Conservation (phyloP, 2,329 filamentous ascomycete species). For the Emmonsia crescens region DNA sequence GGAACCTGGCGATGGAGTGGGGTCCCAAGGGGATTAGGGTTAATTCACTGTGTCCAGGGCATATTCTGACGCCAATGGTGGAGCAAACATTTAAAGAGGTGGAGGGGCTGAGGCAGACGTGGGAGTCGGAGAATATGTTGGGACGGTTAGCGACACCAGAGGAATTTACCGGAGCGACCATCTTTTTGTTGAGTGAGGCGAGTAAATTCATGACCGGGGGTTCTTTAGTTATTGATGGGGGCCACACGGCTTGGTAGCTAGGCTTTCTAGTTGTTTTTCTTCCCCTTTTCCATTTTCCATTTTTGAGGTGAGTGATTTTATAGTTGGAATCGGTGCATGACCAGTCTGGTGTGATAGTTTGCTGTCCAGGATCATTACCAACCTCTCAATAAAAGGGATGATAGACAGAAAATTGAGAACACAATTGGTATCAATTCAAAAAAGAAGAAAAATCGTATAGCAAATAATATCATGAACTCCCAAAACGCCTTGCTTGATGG, state of each 20-base stretch:
- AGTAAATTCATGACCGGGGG: conserved; percentile 60
- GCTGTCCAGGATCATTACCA: neutral
- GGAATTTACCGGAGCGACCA: conserved; percentile 53
- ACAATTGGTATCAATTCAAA: neutral
- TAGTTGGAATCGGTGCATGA: neutral
- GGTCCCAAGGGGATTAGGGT: conserved; percentile 40
- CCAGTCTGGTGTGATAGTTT: neutral
- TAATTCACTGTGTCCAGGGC: conserved; percentile 43
- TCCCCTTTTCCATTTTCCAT: neutral
- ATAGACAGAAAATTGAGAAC: neutral
- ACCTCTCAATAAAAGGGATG: neutral
- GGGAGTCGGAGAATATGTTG: conserved; percentile 40
- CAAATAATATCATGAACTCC: neutral
- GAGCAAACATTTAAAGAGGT: conserved; percentile 63
- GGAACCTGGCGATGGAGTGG: conserved; percentile 44
- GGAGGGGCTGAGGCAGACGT: conserved; percentile 45
- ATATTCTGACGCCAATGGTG: conserved; percentile 61
- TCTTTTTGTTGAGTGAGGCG: conserved; percentile 55
- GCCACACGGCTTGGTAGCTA: conserved; percentile 44
- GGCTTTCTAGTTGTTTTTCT: neutral
- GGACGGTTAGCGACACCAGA: conserved; percentile 44
- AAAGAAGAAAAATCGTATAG: neutral
- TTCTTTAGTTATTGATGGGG: conserved; percentile 60
- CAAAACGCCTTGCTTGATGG: conserved; percentile 4
- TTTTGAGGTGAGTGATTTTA: neutral